Evolutionary conservation across 1,284 basidiomycete species (phyloP).

Genomic region (Anthracocystis walkeri): DNA sequence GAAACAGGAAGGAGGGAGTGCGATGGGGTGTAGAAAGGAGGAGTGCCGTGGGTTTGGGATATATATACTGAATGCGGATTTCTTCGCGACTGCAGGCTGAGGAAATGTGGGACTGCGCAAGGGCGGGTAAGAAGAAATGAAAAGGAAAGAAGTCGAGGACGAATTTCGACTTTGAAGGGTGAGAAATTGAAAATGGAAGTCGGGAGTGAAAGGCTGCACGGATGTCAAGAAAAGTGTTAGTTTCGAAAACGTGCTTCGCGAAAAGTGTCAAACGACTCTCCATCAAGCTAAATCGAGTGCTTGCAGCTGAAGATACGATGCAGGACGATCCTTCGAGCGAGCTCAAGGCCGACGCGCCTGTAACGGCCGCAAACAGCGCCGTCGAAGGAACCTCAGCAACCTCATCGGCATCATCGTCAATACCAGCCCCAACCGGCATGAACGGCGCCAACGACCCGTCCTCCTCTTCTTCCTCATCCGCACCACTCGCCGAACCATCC

Average conservation of each 20-base stretch:
- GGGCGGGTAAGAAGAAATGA: not conserved
- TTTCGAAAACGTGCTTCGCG: not conserved
- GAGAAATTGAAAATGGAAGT: not conserved
- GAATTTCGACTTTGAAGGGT: slow-evolving; percentile 40
- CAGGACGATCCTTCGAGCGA: not conserved
- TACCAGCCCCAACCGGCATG: not conserved
- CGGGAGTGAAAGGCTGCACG: not conserved
- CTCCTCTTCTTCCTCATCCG: not conserved
- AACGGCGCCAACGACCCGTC: slow-evolving; percentile 2
- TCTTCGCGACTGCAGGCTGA: slow-evolving; percentile 8
- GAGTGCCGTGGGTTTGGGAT: not conserved
- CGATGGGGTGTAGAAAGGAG: not conserved
- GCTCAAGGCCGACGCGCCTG: not conserved
- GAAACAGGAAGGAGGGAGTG: slow-evolving; percentile 58
- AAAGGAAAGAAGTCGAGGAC: not conserved
- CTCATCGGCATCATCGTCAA: not conserved
- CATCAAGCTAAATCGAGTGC: not conserved
- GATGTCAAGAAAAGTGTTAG: slow-evolving; percentile 12
- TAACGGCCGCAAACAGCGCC: not conserved
- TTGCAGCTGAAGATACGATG: slow-evolving; percentile 3
- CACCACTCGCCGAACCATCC: slow-evolving; percentile 16
- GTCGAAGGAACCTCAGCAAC: not conserved
- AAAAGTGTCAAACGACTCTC: slow-evolving; percentile 1
- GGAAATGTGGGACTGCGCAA: not conserved
- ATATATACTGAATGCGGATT: slow-evolving; percentile 27